These are phyloP conservation scores for Phytophthora crassamura DNA, from an alignment of 352 stramenopile genomes.

Conservation along the genomic window DNA sequence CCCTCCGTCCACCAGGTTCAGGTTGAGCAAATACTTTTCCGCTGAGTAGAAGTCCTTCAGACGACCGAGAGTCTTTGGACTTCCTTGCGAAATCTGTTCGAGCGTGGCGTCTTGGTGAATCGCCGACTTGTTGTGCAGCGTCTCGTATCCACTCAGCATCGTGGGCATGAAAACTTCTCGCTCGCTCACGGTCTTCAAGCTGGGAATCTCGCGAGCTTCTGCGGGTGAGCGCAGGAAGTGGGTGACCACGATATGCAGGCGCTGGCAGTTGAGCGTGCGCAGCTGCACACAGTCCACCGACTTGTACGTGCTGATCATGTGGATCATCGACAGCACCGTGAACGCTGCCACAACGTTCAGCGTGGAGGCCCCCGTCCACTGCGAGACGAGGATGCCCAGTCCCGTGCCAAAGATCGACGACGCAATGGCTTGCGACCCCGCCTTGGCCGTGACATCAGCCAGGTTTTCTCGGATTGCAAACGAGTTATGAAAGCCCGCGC, in stretches of 20 bases:
- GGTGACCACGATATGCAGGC: constrained; percentile 58
- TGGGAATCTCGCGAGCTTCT: constrained; percentile 24
- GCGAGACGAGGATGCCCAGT: constrained; percentile 69
- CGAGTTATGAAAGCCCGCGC: constrained; percentile 95
- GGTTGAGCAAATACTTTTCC: constrained; percentile 69
- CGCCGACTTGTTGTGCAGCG: constrained; percentile 53
- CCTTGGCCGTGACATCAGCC: constrained; percentile 96
- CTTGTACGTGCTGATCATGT: constrained; percentile 69
- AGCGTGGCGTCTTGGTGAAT: constrained; percentile 61
- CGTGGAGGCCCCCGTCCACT: constrained; percentile 61
- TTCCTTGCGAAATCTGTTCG: constrained; percentile 45
- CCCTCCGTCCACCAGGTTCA: constrained; percentile 24
- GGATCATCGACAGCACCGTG: constrained; percentile 49
- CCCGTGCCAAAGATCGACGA: constrained; percentile 88
- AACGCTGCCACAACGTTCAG: constrained; percentile 62
- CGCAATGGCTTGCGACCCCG: constrained; percentile 94
- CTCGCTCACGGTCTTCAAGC: constrained; percentile 41
- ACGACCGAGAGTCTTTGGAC: constrained; percentile 42
- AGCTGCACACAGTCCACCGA: constrained; percentile 65
- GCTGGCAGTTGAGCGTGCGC: constrained; percentile 74
- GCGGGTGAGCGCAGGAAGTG: constrained; percentile 43
- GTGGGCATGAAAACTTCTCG: constrained; percentile 67
- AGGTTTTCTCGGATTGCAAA: constrained; percentile 92
- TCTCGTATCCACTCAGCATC: constrained; percentile 58
- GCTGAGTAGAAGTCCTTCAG: constrained; percentile 52